phyloP scores from a whole-genome alignment of 1,139 yeast species.

The Suzukiozyma palmioleophila region DNA sequence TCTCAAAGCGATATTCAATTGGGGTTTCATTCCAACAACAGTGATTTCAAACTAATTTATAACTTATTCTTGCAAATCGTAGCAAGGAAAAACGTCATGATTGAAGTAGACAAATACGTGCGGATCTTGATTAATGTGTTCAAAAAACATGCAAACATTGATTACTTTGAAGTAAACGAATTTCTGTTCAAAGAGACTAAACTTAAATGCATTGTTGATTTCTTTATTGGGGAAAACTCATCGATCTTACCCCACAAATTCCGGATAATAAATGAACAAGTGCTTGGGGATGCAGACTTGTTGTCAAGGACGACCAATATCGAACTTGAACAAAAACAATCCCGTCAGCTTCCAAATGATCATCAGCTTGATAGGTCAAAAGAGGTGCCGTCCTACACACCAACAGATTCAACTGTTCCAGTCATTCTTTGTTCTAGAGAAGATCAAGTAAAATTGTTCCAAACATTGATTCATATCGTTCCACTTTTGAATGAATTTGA shows the following conservation, averaged over 20 bases:
- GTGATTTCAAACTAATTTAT: conserved; percentile 19
- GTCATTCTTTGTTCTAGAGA: conserved; percentile 9
- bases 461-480: conserved; percentile 20
- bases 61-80: conserved; percentile 21
- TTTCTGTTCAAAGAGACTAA: conserved; percentile 17
- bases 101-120: conserved; percentile 12
- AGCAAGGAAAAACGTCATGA: conserved; percentile 11
- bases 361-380: not conserved
- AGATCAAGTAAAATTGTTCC: conserved; percentile 12
- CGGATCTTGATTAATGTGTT: conserved; percentile 21
- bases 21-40: conserved; percentile 13
- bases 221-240: conserved; percentile 14
- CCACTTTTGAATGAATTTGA: conserved; percentile 29
- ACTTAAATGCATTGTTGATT: conserved; percentile 15
- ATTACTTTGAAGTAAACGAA: conserved; percentile 19
- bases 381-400: not conserved
- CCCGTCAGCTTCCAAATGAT: not conserved
- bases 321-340: not conserved
- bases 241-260: conserved; percentile 15
- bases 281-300: conserved; percentile 10
- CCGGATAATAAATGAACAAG: conserved; percentile 11
- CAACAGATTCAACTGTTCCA: not conserved
- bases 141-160: conserved; percentile 19
- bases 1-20: conserved; percentile 8
- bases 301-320: conserved; percentile 9